Evolutionary conservation across 2,329 filamentous ascomycete genomes (phyloP).

Genomic region (Diaporthe amygdali): DNA sequence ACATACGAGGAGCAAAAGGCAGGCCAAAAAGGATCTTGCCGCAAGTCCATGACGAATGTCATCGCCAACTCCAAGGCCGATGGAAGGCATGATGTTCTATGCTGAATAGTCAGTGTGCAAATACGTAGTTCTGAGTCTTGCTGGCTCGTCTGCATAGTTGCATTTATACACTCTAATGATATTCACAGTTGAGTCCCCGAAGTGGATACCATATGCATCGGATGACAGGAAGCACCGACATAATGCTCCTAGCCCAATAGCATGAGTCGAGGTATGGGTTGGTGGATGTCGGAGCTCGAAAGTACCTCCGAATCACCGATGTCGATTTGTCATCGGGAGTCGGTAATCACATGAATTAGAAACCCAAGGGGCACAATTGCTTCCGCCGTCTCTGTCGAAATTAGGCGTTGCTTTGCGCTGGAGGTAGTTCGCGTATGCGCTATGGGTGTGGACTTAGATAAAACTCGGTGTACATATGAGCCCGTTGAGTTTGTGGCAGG

Average conservation of each 20-base stretch:
- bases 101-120: neutral
- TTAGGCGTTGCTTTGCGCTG: no score
- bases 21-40: neutral
- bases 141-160: neutral
- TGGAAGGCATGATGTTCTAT: neutral
- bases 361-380: no score
- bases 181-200: neutral
- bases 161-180: neutral
- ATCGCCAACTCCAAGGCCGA: neutral
- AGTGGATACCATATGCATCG: neutral
- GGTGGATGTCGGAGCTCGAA: neutral
- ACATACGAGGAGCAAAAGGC: neutral
- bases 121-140: neutral
- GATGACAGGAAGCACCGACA: neutral
- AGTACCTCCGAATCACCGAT: neutral
- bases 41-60: neutral
- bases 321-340: neutral
- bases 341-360: neutral
- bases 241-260: neutral
- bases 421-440: no score
- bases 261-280: neutral
- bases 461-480: no score
- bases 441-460: no score
- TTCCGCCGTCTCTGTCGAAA: no score
- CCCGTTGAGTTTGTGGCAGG: no score